Base-by-base conservation (phyloP, 1,139 yeast species). In the Debaryomycetaceae sp. region DNA sequence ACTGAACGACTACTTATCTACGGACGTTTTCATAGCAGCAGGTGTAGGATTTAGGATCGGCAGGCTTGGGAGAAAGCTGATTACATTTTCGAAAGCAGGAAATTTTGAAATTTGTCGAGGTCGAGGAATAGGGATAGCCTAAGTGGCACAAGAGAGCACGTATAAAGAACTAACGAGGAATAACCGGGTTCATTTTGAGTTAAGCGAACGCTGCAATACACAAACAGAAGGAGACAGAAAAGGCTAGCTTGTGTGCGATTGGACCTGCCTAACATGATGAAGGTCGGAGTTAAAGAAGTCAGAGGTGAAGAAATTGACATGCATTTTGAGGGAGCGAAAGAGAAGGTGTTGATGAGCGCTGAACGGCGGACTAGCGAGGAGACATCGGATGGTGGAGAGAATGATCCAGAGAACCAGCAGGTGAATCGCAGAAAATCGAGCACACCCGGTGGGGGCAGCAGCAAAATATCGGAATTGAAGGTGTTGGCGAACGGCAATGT, bases 401-500 rank as follows among this genome's bases (percentile, higher is more conserved):
- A 22, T 6, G 34, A 24, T 13, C 14, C 8, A 7, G 34, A 24
- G 17, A 9, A 38, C 9, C 4, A 6, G n/a, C 20, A 38, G 20
- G 27, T n/a, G 27, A 5, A 38, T 27, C 31, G 31, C 8, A 27
- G 31, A 3, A 27, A 27, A 4, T 27, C 31, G 11, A 27, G 8
- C 8, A 27, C 31, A 8, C 31, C 31, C 11, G 31, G 31, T 11
- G 20, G 6, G 13, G 23, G 38, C n/a, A 14, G 33, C 31, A 36
- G 33, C 17, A 42, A 40, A 23, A 38, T 35, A 31, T 14, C 45
- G 31, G 49, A 44, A 6, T 39, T 48, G 47, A 48, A 45, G 42
- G 38, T 48, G 13, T 35, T 48, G 33, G 49, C 45, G 6, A 70
- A 76, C 52, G 82, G 85, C 6, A 66, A 68, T 46, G 69, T 72